A percentile compares a stretch with the other conserved stretches of the same genome.
These are phyloP conservation scores for Mortierella claussenii DNA, from an alignment of 192 early-diverging fungal species.

Conservation along the genomic window DNA sequence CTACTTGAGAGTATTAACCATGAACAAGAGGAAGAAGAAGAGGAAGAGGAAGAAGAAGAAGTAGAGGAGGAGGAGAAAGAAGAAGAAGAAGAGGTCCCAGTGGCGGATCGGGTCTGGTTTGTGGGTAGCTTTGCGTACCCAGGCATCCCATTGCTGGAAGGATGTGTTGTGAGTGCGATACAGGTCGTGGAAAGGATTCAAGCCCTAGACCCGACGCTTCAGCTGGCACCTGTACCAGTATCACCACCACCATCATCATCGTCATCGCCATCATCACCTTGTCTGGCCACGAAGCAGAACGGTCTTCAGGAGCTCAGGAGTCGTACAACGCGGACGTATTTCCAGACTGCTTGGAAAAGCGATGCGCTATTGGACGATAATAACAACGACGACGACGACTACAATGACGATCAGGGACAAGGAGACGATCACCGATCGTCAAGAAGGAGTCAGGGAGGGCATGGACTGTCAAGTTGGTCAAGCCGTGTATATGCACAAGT, in stretches of 20 bases:
- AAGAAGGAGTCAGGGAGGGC: too few species aligned
- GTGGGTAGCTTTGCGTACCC: slow-evolving; percentile 68
- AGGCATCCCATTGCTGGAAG: slow-evolving; percentile 70
- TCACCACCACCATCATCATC: background rate
- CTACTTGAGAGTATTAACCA: background rate
- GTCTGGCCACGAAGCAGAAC: slow-evolving; percentile 5
- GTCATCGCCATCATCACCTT: background rate
- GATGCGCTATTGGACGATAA: slow-evolving; percentile 3
- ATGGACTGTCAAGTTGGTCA: too few species aligned
- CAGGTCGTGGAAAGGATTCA: slow-evolving; percentile 58
- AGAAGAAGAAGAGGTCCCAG: slow-evolving; percentile 8
- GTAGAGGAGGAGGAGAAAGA: background rate
- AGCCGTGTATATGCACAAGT: slow-evolving; percentile 28
- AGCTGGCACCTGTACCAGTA: slow-evolving; percentile 12
- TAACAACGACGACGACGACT: slow-evolving; percentile 3
- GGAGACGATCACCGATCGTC: background rate
- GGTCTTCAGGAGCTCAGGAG: slow-evolving; percentile 12
- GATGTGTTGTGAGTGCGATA: slow-evolving; percentile 64
- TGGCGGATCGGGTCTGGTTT: slow-evolving; percentile 56
- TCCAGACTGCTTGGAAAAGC: slow-evolving; percentile 21
- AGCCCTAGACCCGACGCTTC: slow-evolving; percentile 1
- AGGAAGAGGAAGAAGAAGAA: background rate
- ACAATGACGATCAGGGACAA: background rate
- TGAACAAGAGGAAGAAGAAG: background rate
- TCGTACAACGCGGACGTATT: background rate